Evolutionary conservation across 331 rosid genomes (phyloP).

Genomic region (Telfairia occidentalis): DNA sequence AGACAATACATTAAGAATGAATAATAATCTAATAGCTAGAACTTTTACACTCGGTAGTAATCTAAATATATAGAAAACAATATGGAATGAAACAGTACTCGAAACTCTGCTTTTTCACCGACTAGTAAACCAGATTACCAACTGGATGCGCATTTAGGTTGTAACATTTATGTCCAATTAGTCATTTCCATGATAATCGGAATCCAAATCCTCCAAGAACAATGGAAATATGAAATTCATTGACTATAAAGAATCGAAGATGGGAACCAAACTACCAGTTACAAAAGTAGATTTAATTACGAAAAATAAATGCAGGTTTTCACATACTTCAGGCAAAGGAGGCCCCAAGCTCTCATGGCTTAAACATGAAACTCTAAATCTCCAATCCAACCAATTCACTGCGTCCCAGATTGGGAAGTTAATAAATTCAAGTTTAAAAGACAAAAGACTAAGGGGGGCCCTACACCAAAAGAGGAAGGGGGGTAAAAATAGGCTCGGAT

Average conservation of each 20-base stretch:
- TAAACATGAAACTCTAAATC: not conserved
- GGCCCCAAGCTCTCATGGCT: not conserved
- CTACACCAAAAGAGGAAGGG: not conserved
- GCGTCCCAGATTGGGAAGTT: not conserved
- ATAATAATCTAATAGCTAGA: slow-evolving; percentile 1
- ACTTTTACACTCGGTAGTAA: not conserved
- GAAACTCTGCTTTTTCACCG: not conserved
- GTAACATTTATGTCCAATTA: not conserved
- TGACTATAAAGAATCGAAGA: not conserved
- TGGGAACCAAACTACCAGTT: not conserved
- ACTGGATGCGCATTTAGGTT: not conserved
- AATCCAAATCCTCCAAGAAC: not conserved
- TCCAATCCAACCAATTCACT: not conserved
- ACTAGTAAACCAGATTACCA: not conserved
- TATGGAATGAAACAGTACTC: not conserved
- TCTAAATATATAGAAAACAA: not conserved
- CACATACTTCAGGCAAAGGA: not conserved
- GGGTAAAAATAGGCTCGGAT: not conserved
- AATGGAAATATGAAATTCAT: not conserved
- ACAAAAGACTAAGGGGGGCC: not conserved
- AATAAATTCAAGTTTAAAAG: slow-evolving; percentile 4
- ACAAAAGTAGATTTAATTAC: not conserved
- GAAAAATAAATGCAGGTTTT: not conserved
- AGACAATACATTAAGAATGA: not conserved
- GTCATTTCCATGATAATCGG: not conserved